Evolutionary conservation across 805 yeast species (phyloP), one percentile per base, ranked within the genome.

Genomic region (Torulaspora maleeae): DNA sequence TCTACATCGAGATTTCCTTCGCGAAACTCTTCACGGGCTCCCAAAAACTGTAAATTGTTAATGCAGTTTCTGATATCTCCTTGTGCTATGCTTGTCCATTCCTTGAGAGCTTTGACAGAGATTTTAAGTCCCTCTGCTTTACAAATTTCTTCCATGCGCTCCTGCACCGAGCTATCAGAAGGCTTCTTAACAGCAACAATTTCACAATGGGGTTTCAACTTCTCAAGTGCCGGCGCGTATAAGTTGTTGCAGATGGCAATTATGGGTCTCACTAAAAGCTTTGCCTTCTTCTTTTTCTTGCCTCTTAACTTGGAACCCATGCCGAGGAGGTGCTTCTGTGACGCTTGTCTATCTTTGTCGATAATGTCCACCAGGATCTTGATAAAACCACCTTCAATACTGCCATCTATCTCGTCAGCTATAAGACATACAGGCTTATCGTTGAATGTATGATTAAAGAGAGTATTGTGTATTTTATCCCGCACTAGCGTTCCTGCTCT

Each of bases 231-330:
- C 2, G 81, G 77, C 0, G 86, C 77, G 62, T 86, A 89, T 1
- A 86, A 73, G 58, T 93, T 95, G 59, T 91, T 93, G 61, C 97
- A 95, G 45, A 93, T 79, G 34, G 95, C 90, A 43, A 91, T 86
- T 15, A 93, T 87, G 1, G 98, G 98, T 53, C 98, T 74, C 55
- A 74, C 71, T 35, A 93, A 63, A 4, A 81, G 65, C 28, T 67
- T 69, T 9, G 69, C 63, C 38, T 60, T 66, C 41, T 64, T 68
- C 42, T 69, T 66, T 28, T 56, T 63, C 16, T 55, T 52, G 29
- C 53, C 45, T 49, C 25, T 54, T 37, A 36, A 24, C 9, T 33
- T 47, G 3, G 41, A 56, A 22, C 59, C 49, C 28, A 39, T 55
- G 22, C 59, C 49, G 25, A 46, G 41, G 27, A 55, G 55, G 22